phyloP scores from a whole-genome alignment of 495 filamentous ascomycete genomes.

The Talaromyces trachyspermus region DNA sequence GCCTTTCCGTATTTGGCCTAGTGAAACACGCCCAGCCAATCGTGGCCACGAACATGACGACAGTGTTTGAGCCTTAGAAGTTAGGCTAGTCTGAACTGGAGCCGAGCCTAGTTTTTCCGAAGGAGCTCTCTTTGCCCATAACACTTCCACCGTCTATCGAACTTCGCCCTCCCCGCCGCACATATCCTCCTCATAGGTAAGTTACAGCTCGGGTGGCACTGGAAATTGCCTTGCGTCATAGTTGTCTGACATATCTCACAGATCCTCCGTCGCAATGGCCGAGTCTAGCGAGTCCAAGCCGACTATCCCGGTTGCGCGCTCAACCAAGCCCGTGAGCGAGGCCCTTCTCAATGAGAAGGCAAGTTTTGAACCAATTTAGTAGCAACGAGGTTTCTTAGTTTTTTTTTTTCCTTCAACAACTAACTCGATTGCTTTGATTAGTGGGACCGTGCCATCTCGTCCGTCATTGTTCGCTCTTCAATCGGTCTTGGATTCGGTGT shows the following conservation, averaged over 20 bases:
- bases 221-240: background rate
- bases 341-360: conserved; percentile 95
- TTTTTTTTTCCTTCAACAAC: background rate
- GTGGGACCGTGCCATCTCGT: conserved; percentile 98
- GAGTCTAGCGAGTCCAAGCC: conserved; percentile 45
- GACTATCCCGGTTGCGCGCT: conserved; percentile 38
- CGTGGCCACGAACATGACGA: background rate
- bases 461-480: conserved; percentile 87
- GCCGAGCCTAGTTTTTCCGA: conserved; percentile 34
- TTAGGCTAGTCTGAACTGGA: conserved; percentile 3
- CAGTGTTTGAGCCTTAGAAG: too few species aligned
- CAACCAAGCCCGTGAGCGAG: conserved; percentile 79
- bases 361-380: conserved; percentile 18
- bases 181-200: conserved; percentile 13
- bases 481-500: conserved; percentile 93
- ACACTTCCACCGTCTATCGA: background rate
- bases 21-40: background rate
- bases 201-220: background rate
- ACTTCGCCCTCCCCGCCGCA: conserved; percentile 13
- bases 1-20: background rate
- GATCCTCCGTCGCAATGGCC: conserved; percentile 40
- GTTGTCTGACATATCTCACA: background rate
- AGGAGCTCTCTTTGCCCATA: conserved; percentile 26
- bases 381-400: conserved; percentile 10
- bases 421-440: conserved; percentile 28